Percentiles rank a stretch among this genome's conserved stretches.
These are phyloP conservation scores for Gossypium anomalum DNA, from an alignment of 345 rosid species.

Conservation along the genomic window DNA sequence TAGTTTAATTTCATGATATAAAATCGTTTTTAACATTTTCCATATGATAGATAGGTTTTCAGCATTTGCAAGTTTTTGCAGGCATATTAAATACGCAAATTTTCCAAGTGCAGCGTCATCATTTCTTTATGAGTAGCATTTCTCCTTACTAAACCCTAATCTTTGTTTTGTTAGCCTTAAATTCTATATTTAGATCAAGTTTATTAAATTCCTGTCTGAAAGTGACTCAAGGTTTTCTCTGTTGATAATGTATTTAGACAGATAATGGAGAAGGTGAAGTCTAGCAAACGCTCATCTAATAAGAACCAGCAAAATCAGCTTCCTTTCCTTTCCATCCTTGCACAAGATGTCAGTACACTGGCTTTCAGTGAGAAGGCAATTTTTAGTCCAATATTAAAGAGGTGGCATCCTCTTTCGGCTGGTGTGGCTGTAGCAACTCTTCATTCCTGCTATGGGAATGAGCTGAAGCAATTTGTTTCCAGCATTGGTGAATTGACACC, in stretches of 20 bases:
- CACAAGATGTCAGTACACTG: constrained; percentile 71
- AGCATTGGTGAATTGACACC: constrained; percentile 77
- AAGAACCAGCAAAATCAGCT: constrained; percentile 55
- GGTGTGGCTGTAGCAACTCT: constrained; percentile 96
- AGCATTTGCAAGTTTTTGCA: neutral
- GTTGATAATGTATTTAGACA: constrained; percentile 30
- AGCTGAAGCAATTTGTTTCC: constrained; percentile 62
- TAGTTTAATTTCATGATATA: neutral
- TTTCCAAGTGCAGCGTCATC: neutral
- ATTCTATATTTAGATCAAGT: neutral
- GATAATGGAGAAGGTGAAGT: constrained; percentile 70
- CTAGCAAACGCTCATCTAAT: constrained; percentile 46
- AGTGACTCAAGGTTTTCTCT: constrained; percentile 10
- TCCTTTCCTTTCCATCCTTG: constrained; percentile 77
- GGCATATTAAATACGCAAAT: neutral
- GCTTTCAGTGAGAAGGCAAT: constrained; percentile 75
- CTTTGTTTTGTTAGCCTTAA: neutral
- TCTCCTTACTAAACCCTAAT: neutral
- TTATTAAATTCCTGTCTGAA: constrained; percentile 15
- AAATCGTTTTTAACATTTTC: neutral
- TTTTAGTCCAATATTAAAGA: constrained; percentile 83
- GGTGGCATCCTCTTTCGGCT: constrained; percentile 92
- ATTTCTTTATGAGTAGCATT: neutral
- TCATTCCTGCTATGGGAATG: constrained; percentile 81
- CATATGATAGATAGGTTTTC: neutral